A percentile compares a stretch with the other conserved stretches of the same genome.
Evolutionary conservation across 805 yeast genomes (phyloP).

Genomic region (Starmerella tilneyi): DNA sequence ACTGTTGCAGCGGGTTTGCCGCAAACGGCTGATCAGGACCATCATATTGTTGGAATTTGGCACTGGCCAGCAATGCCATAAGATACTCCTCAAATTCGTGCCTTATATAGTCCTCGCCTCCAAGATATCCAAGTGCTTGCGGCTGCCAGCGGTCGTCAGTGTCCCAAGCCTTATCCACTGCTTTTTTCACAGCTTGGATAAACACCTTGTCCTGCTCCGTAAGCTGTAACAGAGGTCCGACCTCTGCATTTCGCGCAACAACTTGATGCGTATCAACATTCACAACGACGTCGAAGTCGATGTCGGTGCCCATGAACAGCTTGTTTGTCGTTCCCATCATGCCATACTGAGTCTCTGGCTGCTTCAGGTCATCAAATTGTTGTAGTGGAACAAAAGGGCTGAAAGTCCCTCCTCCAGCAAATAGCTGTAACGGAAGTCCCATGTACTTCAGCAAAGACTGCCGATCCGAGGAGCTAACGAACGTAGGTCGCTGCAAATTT

Average conservation of each 20-base stretch:
- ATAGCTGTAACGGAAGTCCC: slow-evolving; percentile 80
- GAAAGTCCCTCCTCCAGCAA: slow-evolving; percentile 78
- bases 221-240: slow-evolving; percentile 39
- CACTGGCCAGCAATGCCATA: slow-evolving; percentile 60
- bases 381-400: slow-evolving; percentile 92
- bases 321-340: slow-evolving; percentile 84
- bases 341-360: slow-evolving; percentile 49
- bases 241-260: slow-evolving; percentile 36
- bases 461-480: slow-evolving; percentile 68
- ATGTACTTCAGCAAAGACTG: slow-evolving; percentile 64
- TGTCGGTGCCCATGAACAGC: slow-evolving; percentile 55
- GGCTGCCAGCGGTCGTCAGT: slow-evolving; percentile 35
- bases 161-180: slow-evolving; percentile 40
- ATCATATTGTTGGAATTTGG: slow-evolving; percentile 39
- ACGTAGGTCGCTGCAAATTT: slow-evolving; percentile 46
- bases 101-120: slow-evolving; percentile 81
- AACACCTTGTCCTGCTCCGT: slow-evolving; percentile 64
- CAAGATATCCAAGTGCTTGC: slow-evolving; percentile 43
- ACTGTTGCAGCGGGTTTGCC: slow-evolving; percentile 35
- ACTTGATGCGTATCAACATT: slow-evolving; percentile 44
- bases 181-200: slow-evolving; percentile 46
- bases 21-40: background rate
- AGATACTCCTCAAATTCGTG: slow-evolving; percentile 85
- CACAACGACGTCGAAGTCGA: slow-evolving; percentile 59
- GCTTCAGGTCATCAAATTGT: slow-evolving; percentile 64